These are phyloP conservation scores for Hemileccinum rubropunctum DNA, from an alignment of 768 basidiomycete species.

Conservation along the genomic window DNA sequence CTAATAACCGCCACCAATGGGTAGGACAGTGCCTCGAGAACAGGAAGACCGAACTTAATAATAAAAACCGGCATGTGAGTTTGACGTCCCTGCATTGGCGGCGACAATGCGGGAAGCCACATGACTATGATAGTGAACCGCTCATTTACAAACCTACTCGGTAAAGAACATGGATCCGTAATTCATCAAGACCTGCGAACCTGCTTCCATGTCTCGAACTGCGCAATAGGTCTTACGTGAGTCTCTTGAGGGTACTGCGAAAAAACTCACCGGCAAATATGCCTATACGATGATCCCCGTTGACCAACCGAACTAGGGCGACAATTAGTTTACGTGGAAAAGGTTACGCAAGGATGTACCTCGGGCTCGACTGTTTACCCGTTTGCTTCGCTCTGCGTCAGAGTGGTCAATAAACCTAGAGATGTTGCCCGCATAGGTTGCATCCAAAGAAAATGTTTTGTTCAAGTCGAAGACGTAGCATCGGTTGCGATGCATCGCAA, in stretches of 20 bases:
- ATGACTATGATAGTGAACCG: not conserved
- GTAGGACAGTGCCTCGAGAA: not conserved
- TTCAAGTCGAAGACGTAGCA: slow-evolving; percentile 65
- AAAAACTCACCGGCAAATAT: slow-evolving; percentile 36
- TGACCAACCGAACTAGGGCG: slow-evolving; percentile 50
- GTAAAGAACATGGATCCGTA: slow-evolving; percentile 54
- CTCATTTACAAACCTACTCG: slow-evolving; percentile 1
- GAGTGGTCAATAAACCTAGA: slow-evolving; percentile 71
- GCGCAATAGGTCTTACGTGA: not conserved
- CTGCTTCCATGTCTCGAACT: slow-evolving; percentile 41
- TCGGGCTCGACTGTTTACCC: slow-evolving; percentile 43
- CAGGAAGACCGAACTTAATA: not conserved
- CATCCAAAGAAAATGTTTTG: slow-evolving; percentile 47
- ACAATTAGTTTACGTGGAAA: not conserved
- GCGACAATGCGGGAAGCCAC: not conserved
- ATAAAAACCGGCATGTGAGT: too few species aligned
- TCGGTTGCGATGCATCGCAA: slow-evolving; percentile 47
- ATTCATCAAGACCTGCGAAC: slow-evolving; percentile 54
- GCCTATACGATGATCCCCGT: slow-evolving; percentile 67
- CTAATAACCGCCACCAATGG: too few species aligned
- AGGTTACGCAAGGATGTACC: slow-evolving; percentile 32
- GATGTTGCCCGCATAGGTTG: slow-evolving; percentile 53
- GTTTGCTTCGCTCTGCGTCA: slow-evolving; percentile 10
- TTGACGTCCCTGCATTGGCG: not conserved
- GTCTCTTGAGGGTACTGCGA: too few species aligned